Percentiles rank a stretch among this genome's conserved stretches.
Conservation (phyloP, 106 monocot species). For the Chionographis japonica region DNA sequence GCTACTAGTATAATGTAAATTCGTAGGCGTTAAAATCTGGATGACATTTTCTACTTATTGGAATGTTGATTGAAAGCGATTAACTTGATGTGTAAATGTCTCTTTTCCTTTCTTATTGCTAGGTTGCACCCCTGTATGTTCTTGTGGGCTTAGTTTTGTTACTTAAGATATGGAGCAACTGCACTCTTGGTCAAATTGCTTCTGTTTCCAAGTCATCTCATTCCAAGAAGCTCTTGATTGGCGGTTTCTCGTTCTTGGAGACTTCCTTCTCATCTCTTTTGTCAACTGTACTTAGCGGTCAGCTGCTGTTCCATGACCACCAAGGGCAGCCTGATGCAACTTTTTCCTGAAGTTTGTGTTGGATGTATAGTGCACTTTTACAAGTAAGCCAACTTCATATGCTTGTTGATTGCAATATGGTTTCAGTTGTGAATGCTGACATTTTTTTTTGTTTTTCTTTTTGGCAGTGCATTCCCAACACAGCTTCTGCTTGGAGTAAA, state of each 20-base stretch:
- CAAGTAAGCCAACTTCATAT: not conserved
- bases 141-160: constrained; percentile 20
- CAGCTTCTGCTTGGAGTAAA: constrained; percentile 5
- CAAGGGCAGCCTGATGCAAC: constrained; percentile 35
- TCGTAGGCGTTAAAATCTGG: too few relatives aligned
- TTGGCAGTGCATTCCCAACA: not conserved
- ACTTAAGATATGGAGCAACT: constrained; percentile 46
- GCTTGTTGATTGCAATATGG: not conserved
- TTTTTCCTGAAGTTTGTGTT: constrained; percentile 29
- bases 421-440: not conserved
- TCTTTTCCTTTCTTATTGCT: constrained; percentile 1
- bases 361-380: constrained; percentile 13
- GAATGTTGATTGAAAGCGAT: too few relatives aligned
- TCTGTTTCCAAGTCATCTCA: constrained; percentile 16
- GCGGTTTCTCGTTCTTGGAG: constrained; percentile 36
- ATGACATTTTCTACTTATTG: too few relatives aligned
- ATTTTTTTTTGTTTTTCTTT: not conserved
- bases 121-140: constrained; percentile 12
- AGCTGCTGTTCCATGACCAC: constrained; percentile 35
- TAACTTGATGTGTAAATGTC: too few relatives aligned
- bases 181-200: constrained; percentile 41
- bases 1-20: too few relatives aligned
- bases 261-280: constrained; percentile 54
- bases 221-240: constrained; percentile 44
- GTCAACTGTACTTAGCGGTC: constrained; percentile 53